Conservation (phyloP, 106 monocot genomes). For the Ottelia alismoides region DNA sequence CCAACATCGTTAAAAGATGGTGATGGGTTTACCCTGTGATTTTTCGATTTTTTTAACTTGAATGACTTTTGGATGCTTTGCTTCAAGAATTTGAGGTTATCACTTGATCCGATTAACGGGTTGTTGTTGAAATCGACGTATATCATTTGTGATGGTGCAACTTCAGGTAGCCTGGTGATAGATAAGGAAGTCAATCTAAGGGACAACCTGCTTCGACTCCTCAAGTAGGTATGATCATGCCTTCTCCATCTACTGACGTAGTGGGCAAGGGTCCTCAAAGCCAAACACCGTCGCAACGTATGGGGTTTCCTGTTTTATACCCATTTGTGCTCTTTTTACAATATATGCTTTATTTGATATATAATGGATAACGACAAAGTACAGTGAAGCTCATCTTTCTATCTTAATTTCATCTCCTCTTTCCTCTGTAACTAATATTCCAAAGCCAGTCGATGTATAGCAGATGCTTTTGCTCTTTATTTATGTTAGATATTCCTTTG, state of each 20-base stretch:
- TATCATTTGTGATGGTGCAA: conserved; percentile 29
- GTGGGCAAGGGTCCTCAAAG: conserved; percentile 31
- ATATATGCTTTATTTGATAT: not conserved
- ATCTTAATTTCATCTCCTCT: conserved; percentile 14
- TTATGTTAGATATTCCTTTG: too few relatives aligned
- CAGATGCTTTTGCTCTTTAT: too few relatives aligned
- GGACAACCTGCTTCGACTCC: conserved; percentile 11
- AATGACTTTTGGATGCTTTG: too few relatives aligned
- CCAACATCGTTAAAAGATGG: not conserved
- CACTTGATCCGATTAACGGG: too few relatives aligned
- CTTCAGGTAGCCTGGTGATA: conserved; percentile 60
- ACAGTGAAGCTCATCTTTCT: not conserved
- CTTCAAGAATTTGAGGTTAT: not conserved
- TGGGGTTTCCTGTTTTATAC: not conserved
- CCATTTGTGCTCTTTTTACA: not conserved
- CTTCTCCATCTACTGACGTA: conserved; percentile 4
- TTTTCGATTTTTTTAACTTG: too few relatives aligned
- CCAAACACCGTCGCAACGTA: conserved; percentile 25
- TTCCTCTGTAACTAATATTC: conserved; percentile 1
- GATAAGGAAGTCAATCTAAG: conserved; percentile 51
- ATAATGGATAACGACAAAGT: not conserved
- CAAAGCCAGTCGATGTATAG: conserved; percentile 23
- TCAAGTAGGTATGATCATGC: not conserved
- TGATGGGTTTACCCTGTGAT: not conserved
- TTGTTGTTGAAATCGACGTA: conserved; percentile 5